phyloP scores from a whole-genome alignment of 208 protist genomes.

The Crithidia expoeki region DNA sequence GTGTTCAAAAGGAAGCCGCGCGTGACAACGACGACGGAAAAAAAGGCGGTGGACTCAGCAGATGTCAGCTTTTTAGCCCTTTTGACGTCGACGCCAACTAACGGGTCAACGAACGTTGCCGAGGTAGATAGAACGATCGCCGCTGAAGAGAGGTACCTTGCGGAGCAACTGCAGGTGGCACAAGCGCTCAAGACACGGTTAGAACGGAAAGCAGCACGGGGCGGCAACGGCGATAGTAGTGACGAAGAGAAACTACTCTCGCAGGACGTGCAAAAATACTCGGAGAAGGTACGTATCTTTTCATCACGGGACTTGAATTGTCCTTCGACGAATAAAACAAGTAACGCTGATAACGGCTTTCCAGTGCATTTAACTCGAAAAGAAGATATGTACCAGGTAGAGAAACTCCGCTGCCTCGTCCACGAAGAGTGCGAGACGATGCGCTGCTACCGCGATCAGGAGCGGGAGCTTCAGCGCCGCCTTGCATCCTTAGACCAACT shows the following conservation, averaged over 20 bases:
- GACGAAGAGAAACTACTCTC: background rate
- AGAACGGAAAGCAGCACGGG: background rate
- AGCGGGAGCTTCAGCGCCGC: constrained; percentile 11
- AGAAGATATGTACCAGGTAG: background rate
- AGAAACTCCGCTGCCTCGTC: constrained; percentile 22
- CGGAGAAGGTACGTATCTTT: background rate
- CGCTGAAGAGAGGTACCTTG: background rate
- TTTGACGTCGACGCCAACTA: background rate
- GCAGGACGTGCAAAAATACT: background rate
- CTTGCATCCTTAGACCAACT: constrained; percentile 14
- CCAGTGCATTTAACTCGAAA: background rate
- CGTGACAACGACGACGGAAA: no score
- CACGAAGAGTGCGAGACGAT: constrained; percentile 16
- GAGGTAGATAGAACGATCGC: background rate
- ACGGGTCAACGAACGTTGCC: background rate
- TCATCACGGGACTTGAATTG: background rate
- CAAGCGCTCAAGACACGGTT: background rate
- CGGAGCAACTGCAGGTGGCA: background rate
- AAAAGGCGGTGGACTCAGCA: background rate
- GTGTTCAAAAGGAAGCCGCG: no score
- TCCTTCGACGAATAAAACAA: background rate
- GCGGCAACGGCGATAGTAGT: background rate
- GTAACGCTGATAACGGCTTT: no score
- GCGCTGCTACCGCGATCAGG: constrained; percentile 21
- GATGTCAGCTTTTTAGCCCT: background rate